A percentile compares a stretch with the other conserved stretches of the same genome.
phyloP scores from a whole-genome alignment of 345 rosid genomes.

The Anacardium occidentale region DNA sequence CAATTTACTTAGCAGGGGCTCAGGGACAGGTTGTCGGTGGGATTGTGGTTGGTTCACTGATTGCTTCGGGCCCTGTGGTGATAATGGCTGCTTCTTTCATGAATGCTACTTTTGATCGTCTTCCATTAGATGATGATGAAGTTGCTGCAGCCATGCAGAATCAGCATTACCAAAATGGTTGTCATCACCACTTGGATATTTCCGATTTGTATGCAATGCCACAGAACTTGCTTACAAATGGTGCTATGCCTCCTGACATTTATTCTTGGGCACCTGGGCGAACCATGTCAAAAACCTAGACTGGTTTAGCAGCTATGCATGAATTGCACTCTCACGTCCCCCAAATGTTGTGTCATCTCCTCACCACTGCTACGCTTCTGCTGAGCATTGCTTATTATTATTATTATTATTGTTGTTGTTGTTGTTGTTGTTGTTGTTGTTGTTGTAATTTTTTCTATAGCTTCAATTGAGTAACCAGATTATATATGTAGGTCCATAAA shows the following conservation, averaged over 20 bases:
- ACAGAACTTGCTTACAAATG: conserved; percentile 69
- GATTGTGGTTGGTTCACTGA: conserved; percentile 71
- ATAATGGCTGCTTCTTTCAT: conserved; percentile 89
- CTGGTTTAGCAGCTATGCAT: background rate
- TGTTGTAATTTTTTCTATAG: background rate
- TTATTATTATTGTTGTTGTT: too few relatives aligned
- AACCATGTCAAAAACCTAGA: conserved; percentile 48
- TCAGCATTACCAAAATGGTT: conserved; percentile 61
- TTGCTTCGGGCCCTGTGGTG: conserved; percentile 92
- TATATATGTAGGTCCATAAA: conserved; percentile 7
- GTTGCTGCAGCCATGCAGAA: conserved; percentile 45
- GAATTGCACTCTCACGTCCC: background rate
- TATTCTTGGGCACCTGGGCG: conserved; percentile 62
- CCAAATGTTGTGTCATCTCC: conserved; percentile 6
- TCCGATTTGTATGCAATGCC: conserved; percentile 63
- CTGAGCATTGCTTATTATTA: background rate
- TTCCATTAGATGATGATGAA: conserved; percentile 76
- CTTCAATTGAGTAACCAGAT: conserved; percentile 4
- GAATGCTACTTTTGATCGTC: conserved; percentile 88
- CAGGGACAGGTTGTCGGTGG: conserved; percentile 98
- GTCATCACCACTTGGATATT: conserved; percentile 52
- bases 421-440: too few relatives aligned
- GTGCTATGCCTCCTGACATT: conserved; percentile 49
- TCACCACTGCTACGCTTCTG: background rate
- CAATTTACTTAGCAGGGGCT: conserved; percentile 84